These are phyloP conservation scores for Quercus agrifolia DNA, from an alignment of 306 rosid species.

Conservation along the genomic window DNA sequence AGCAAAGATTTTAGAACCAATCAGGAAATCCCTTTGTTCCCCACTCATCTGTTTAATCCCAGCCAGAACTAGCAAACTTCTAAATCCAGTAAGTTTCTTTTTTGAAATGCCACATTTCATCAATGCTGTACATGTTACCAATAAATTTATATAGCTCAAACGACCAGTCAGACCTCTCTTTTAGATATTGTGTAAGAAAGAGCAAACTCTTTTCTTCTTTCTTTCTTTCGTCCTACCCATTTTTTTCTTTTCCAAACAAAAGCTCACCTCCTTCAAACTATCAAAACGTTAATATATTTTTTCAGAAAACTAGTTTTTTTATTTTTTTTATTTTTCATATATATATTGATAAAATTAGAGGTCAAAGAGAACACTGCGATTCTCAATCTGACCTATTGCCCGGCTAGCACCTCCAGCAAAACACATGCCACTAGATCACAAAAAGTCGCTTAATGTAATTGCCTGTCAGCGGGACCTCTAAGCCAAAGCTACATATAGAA, in stretches of 20 bases:
- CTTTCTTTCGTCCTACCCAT: background rate
- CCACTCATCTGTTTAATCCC: background rate
- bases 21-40: background rate
- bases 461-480: constrained; percentile 8
- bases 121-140: background rate
- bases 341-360: no score
- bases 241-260: background rate
- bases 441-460: constrained; percentile 1
- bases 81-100: background rate
- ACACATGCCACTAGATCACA: background rate
- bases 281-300: constrained; percentile 10
- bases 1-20: background rate
- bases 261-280: constrained; percentile 25
- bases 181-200: background rate
- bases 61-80: background rate
- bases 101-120: background rate
- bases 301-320: background rate
- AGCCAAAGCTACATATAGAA: constrained; percentile 15
- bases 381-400: no score
- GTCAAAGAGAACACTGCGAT: no score
- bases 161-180: background rate
- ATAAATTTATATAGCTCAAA: background rate
- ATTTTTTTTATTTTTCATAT: no score
- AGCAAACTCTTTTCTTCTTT: background rate
- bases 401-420: background rate